Conservation (phyloP, 805 yeast genomes). For the Metschnikowia baotianmanensis region DNA sequence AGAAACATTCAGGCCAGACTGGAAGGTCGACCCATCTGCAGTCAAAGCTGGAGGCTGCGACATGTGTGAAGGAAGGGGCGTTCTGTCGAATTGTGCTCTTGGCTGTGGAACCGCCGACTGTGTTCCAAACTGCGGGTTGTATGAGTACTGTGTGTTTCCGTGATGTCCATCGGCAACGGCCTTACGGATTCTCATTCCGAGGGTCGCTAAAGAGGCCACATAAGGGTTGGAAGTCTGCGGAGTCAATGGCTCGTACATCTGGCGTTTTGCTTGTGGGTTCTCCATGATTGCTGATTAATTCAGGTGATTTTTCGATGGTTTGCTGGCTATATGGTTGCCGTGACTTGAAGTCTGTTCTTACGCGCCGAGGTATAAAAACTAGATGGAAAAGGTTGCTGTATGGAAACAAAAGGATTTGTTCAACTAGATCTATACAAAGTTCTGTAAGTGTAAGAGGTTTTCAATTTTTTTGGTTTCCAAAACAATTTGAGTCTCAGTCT, state of each 20-base stretch:
- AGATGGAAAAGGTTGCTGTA: too few relatives aligned
- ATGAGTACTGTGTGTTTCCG: slow-evolving; percentile 14
- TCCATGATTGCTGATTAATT: slow-evolving; percentile 8
- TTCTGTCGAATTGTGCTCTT: slow-evolving; percentile 23
- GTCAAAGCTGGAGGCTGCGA: slow-evolving; percentile 45
- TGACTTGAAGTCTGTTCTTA: not conserved
- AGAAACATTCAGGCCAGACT: slow-evolving; percentile 39
- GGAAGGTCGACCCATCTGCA: slow-evolving; percentile 43
- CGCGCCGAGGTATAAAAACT: too few relatives aligned
- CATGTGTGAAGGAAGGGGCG: slow-evolving; percentile 42
- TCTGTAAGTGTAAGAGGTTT: too few relatives aligned
- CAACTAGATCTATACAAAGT: too few relatives aligned
- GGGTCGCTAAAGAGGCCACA: slow-evolving; percentile 44
- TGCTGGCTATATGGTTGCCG: not conserved
- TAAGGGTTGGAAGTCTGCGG: slow-evolving; percentile 27
- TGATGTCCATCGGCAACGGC: slow-evolving; percentile 61
- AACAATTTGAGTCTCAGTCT: too few relatives aligned
- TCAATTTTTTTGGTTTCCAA: too few relatives aligned
- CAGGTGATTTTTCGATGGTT: too few relatives aligned
- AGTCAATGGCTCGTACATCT: slow-evolving; percentile 33
- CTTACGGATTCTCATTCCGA: slow-evolving; percentile 73
- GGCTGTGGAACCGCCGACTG: slow-evolving; percentile 1
- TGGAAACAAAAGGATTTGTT: too few relatives aligned
- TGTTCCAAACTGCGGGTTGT: slow-evolving; percentile 6
- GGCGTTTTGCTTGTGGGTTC: slow-evolving; percentile 24